Evolutionary conservation across 495 filamentous ascomycete species (phyloP).

Genomic region (Hypoxylon trugodes): DNA sequence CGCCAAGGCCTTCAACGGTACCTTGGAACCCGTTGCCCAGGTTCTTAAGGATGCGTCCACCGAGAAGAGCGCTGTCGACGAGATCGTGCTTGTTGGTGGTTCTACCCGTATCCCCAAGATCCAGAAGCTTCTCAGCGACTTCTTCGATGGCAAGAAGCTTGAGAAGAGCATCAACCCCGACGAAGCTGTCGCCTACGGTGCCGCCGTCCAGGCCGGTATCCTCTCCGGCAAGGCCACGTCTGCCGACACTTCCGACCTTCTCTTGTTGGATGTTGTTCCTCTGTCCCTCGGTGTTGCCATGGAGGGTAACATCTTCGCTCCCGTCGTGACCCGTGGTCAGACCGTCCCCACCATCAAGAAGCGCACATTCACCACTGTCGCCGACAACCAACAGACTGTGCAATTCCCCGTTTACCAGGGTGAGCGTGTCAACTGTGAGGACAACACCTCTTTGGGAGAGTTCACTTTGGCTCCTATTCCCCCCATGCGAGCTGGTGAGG

Average conservation of each 20-base stretch:
- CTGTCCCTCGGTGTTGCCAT: conserved; percentile 99
- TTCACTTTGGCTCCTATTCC: conserved; percentile 98
- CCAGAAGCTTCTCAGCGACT: conserved; percentile 97
- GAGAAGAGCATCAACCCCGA: conserved; percentile 99
- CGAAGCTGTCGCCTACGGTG: conserved; percentile 98
- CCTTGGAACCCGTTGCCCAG: conserved; percentile 97
- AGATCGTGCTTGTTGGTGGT: conserved; percentile 98
- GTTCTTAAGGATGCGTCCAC: conserved; percentile 96
- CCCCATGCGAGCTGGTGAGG: conserved; percentile 97
- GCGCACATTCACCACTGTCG: conserved; percentile 95
- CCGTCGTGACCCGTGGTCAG: conserved; percentile 89
- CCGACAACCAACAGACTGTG: conserved; percentile 94
- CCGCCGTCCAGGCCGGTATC: conserved; percentile 97
- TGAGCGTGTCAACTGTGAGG: conserved; percentile 99
- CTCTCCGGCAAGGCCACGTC: conserved; percentile 96
- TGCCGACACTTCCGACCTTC: conserved; percentile 93
- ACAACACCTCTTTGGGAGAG: conserved; percentile 98
- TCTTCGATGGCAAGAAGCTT: conserved; percentile 99
- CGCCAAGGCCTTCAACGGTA: conserved; percentile 94
- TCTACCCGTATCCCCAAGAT: conserved; percentile 99
- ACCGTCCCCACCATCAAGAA: conserved; percentile 97
- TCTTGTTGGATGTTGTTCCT: conserved; percentile 95
- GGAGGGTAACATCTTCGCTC: conserved; percentile 99
- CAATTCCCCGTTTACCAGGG: conserved; percentile 99
- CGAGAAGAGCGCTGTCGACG: conserved; percentile 93